A percentile compares a stretch with the other conserved stretches of the same genome.
These are phyloP conservation scores for Fusarium sp. DNA, from an alignment of 2,329 filamentous ascomycete genomes.

Conservation along the genomic window DNA sequence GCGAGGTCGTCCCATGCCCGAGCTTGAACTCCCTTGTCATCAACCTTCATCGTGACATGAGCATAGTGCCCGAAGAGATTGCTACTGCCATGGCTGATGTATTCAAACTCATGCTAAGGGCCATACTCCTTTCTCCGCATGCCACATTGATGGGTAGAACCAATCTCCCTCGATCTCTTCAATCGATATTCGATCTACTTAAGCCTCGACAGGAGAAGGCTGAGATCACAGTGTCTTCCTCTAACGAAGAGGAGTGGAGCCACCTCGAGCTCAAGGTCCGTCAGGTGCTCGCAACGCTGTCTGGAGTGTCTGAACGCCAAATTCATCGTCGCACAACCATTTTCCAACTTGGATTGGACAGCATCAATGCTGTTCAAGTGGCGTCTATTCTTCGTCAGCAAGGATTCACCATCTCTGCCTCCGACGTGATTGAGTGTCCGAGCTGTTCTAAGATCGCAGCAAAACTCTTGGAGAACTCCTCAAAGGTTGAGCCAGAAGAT, in stretches of 20 bases:
- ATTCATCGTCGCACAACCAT: constrained; percentile 77
- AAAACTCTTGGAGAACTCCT: constrained; percentile 37
- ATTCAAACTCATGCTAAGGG: constrained; percentile 48
- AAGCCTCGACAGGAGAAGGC: constrained; percentile 34
- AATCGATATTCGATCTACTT: constrained; percentile 36
- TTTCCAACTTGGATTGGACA: constrained; percentile 90
- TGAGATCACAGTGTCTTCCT: constrained; percentile 15
- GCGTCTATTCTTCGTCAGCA: constrained; percentile 73
- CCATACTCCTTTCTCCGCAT: constrained; percentile 46
- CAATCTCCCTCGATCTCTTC: constrained; percentile 40
- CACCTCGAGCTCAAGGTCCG: constrained; percentile 65
- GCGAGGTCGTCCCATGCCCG: constrained; percentile 75
- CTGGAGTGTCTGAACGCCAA: constrained; percentile 59
- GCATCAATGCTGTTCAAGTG: constrained; percentile 86
- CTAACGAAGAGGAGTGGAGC: constrained; percentile 58
- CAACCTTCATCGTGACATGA: constrained; percentile 72
- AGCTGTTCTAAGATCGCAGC: constrained; percentile 57
- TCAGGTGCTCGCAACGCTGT: constrained; percentile 68
- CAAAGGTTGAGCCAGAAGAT: background rate
- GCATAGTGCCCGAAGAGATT: constrained; percentile 47
- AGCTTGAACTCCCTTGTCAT: constrained; percentile 66
- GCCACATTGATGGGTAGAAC: constrained; percentile 31
- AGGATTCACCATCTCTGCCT: constrained; percentile 71
- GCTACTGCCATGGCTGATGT: constrained; percentile 46
- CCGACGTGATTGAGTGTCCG: constrained; percentile 78